Evolutionary conservation across 2,329 filamentous ascomycete species (phyloP), one percentile per base, ranked within the genome.

Genomic region (Hypoxylon sp.): DNA sequence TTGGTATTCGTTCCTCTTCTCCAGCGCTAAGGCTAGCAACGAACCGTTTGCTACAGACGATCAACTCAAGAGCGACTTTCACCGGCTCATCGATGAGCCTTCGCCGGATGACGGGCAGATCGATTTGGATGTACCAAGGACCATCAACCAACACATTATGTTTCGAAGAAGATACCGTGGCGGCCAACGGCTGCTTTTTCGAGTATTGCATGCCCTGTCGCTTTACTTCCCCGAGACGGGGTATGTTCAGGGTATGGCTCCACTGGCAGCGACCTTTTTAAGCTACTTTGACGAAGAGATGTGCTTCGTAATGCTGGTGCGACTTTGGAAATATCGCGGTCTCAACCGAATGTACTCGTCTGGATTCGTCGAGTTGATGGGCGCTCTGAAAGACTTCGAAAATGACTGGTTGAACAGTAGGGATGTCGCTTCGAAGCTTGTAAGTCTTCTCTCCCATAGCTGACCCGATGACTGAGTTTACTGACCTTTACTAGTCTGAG

Each of bases 221-320:
- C 87, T 99, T 10, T 97, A 98, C 79, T 95, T 95, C 71, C 93
- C 93, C 0, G 91, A 92, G 24, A 96, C 93, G 5, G 96, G 96
- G 29, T 99, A 99, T 79, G 96, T 98, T 0, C 96, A 99, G 80
- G 96, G 96, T 59, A 99, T 99, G 96, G 96, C 95, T 15, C 93
- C 94, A 21, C 84, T 98, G 42, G 94, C 93, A 1, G 95, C 95
- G 0, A 98, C 96, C 0, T 84, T 99, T 19, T 88, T 99, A 6
- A 97, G 95, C 78, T 99, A 99, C 79, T 99, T 94, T 79, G 95
- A 98, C 72, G 96, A 99, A 80, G 96, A 98, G 79, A 90, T 90
- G 74, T 91, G 93, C 5, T 99, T 99, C 75, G 89, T 98, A 52
- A 98, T 99, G 96, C 83, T 98, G 59, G 94, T 97, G n/a, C 89